phyloP scores from a whole-genome alignment of 345 rosid species.

The Salix udensis region DNA sequence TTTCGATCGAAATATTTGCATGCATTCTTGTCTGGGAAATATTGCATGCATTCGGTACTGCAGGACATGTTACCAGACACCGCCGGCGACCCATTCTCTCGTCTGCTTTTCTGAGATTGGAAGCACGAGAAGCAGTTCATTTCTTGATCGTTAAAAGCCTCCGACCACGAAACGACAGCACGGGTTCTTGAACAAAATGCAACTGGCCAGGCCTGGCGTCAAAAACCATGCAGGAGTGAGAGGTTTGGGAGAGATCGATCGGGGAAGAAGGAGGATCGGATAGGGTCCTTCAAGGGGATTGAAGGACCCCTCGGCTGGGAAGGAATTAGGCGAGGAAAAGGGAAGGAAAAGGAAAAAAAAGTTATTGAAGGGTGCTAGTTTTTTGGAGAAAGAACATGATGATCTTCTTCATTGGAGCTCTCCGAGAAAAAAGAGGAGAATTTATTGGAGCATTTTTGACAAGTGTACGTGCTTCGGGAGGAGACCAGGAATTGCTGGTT shows the following conservation, averaged over 20 bases:
- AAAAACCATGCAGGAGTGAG: background rate
- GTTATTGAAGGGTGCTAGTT: background rate
- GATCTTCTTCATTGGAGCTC: background rate
- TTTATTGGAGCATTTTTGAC: too few relatives aligned
- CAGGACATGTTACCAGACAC: background rate
- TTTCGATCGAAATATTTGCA: too few relatives aligned
- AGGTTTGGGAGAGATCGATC: background rate
- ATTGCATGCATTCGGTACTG: too few relatives aligned
- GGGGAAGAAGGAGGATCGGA: background rate
- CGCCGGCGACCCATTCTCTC: constrained; percentile 6
- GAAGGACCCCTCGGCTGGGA: constrained; percentile 21
- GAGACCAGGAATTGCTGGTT: too few relatives aligned
- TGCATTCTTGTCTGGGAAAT: too few relatives aligned
- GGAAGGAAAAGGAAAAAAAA: too few relatives aligned
- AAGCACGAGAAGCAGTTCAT: constrained; percentile 25
- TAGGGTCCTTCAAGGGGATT: constrained; percentile 18
- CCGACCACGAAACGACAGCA: background rate
- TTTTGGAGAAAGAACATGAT: background rate
- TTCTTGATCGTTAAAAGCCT: background rate
- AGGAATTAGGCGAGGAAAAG: background rate
- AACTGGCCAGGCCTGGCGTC: background rate
- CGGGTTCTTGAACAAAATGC: background rate
- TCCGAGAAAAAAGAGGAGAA: constrained; percentile 14
- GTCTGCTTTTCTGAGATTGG: constrained; percentile 20
- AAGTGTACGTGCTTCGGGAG: too few relatives aligned